Evolutionary conservation across 257 asterid species (phyloP).

Genomic region (Ocimum tenuiflorum): DNA sequence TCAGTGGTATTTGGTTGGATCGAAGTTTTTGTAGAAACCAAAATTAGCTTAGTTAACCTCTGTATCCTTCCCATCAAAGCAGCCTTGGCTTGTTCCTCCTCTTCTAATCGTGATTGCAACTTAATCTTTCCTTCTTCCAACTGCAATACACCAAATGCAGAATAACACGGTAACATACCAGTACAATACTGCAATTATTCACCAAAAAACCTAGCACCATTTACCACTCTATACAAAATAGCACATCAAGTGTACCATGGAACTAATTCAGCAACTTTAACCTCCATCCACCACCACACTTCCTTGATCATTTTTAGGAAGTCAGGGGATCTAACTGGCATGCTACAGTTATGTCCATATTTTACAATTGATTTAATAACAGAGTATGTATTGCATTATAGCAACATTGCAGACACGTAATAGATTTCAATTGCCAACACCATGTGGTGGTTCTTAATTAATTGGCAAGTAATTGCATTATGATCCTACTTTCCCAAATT

Average conservation of each 20-base stretch:
- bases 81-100: slow-evolving; percentile 87
- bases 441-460: background rate
- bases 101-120: slow-evolving; percentile 80
- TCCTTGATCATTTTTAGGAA: background rate
- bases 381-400: background rate
- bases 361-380: background rate
- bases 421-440: background rate
- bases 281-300: background rate
- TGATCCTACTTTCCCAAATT: background rate
- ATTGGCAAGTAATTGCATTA: no score
- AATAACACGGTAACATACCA: slow-evolving; percentile 5
- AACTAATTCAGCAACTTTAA: background rate
- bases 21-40: slow-evolving; percentile 72
- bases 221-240: background rate
- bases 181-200: background rate
- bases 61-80: slow-evolving; percentile 90
- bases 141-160: slow-evolving; percentile 34
- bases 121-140: slow-evolving; percentile 79
- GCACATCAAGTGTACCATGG: background rate
- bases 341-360: background rate
- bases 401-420: background rate
- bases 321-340: background rate
- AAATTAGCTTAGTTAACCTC: slow-evolving; percentile 70
- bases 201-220: background rate
- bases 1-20: slow-evolving; percentile 40